These are phyloP conservation scores for Trichoderma hamatum DNA, from an alignment of 2,329 filamentous ascomycete genomes.

Conservation along the genomic window DNA sequence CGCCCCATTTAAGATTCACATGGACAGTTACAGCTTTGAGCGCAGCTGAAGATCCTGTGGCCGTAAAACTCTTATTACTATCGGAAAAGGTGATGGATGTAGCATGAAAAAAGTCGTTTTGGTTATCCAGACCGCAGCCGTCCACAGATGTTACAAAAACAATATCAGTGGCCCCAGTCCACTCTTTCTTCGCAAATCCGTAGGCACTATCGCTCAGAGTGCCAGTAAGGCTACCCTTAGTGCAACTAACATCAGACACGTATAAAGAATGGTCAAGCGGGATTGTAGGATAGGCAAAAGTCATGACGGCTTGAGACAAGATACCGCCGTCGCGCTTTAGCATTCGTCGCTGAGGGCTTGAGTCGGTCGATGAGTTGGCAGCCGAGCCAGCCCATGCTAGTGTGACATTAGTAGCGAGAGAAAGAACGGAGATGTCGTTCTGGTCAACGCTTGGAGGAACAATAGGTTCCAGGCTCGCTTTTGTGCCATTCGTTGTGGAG, in stretches of 20 bases:
- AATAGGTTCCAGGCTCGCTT: not conserved
- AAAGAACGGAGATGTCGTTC: not conserved
- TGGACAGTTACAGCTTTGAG: not conserved
- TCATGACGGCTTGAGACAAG: not conserved
- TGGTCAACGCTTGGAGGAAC: not conserved
- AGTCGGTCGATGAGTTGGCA: not conserved
- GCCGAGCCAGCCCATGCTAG: not conserved
- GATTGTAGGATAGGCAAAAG: not conserved
- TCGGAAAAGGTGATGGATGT: not conserved
- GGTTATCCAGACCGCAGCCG: not conserved
- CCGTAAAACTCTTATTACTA: not conserved
- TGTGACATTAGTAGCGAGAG: not conserved
- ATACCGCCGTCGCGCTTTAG: not conserved
- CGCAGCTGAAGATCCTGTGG: not conserved
- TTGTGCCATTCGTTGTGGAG: not conserved
- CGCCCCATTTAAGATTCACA: not conserved
- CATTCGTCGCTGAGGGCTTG: not conserved
- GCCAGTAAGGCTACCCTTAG: not conserved
- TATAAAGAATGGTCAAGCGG: not conserved
- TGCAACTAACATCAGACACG: not conserved
- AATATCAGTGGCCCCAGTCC: not conserved
- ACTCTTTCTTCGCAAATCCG: not conserved
- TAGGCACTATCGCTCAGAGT: not conserved
- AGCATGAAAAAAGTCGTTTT: not conserved
- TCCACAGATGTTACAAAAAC: not conserved